Evolutionary conservation across 2,329 filamentous ascomycete genomes (phyloP), one percentile per base, ranked within the genome.

Genomic region (Aspergillus sclerotialis): DNA sequence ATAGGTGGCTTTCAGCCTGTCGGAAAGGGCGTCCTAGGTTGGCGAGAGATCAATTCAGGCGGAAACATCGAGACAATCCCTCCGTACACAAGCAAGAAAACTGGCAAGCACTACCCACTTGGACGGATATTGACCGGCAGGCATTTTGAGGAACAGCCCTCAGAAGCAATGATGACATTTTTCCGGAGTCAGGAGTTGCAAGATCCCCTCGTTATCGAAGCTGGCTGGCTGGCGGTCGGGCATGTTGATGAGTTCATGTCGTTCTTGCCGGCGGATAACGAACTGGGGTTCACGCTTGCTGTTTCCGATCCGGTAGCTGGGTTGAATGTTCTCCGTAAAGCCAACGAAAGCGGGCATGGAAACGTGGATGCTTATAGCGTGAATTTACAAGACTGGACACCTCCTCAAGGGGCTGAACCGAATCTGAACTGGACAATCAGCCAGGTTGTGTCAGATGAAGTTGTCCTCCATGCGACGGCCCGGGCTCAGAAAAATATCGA

Each of bases 11-110:
- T 63, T 2, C 56, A 65, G 42, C 35, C 44, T 6, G 37, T 43
- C 1, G 44, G 28, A 10, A n/a, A n/a, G n/a, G n/a, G n/a, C n/a
- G n/a, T n/a, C n/a, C n/a, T n/a, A n/a, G 47, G 38, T 4, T 28
- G 29, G 13, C 30, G 39, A 18, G 43, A 48, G 19, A 42, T 53
- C 27, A 51, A 55, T 21, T 46, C 45, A 10, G 39, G 45, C 29
- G 50, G 63, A 0, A 65, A 66, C 35, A 31, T 67, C 3, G 62
- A 66, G 36, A 60, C 59, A 0, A 63, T 64, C 17, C 63, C 60
- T 4, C 62, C 63, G 0, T 55, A 48, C 21, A 7, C 21, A 24
- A n/a, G n/a, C n/a, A n/a, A n/a, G n/a, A 7, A 24, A 7, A 24
- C 7, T 24, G 21, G 21, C 27, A 40, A 18, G 11, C 34, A 25